Percentiles rank a stretch among this genome's conserved stretches.
Conservation (phyloP, 305 asterid species). For the Salvia sclarea region DNA sequence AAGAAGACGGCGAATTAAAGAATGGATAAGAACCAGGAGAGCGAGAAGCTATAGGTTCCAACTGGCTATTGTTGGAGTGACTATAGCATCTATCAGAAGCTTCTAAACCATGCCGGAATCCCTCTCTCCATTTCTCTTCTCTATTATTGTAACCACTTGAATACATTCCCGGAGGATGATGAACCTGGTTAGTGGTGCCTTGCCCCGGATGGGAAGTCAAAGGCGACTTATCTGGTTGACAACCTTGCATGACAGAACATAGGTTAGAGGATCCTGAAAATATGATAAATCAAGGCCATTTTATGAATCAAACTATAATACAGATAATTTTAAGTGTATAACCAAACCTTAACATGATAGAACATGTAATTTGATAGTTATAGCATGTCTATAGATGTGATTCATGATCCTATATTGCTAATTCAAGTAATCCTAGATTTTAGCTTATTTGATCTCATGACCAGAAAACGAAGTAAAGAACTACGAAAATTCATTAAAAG, state of each 20-base stretch:
- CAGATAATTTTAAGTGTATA: neutral
- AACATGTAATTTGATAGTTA: neutral
- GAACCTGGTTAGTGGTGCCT: conserved; percentile 42
- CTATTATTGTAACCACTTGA: conserved; percentile 44
- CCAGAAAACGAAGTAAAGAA: neutral
- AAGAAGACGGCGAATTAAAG: conserved; percentile 37
- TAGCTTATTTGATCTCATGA: conserved; percentile 8
- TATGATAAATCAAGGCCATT: conserved; percentile 7
- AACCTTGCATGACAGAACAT: conserved; percentile 41
- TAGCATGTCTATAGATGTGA: neutral
- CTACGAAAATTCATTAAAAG: neutral
- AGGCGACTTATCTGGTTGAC: conserved; percentile 44
- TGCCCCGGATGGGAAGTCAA: conserved; percentile 45
- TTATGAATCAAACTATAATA: conserved; percentile 2
- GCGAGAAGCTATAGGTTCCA: conserved; percentile 49
- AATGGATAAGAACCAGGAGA: conserved; percentile 46
- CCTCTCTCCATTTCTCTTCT: conserved; percentile 58
- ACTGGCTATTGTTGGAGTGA: conserved; percentile 39
- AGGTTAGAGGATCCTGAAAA: conserved; percentile 52
- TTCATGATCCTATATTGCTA: conserved; percentile 1
- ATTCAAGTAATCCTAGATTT: neutral
- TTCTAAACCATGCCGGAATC: conserved; percentile 44
- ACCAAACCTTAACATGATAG: neutral
- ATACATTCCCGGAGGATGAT: conserved; percentile 41
- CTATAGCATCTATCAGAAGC: conserved; percentile 38